Percentiles rank a stretch among this genome's conserved stretches.
Conservation (phyloP, 352 stramenopile genomes). For the Phytophthora hibernalis region DNA sequence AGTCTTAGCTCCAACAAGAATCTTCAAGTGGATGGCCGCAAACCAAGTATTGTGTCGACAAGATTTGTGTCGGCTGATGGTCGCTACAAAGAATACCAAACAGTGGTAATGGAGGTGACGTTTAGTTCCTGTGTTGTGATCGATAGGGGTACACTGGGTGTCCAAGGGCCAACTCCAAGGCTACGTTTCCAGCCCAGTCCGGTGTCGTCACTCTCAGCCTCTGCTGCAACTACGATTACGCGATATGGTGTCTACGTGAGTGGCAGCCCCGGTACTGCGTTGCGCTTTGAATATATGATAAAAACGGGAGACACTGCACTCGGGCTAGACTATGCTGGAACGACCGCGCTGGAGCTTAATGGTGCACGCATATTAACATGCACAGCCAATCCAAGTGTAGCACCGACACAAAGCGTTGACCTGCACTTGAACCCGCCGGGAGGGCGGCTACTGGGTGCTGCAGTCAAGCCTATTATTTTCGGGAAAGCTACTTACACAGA, state of each 20-base stretch:
- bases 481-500: slow-evolving; percentile 70
- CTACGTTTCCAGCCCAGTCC: slow-evolving; percentile 66
- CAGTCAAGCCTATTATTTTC: slow-evolving; percentile 60
- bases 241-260: slow-evolving; percentile 68
- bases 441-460: slow-evolving; percentile 52
- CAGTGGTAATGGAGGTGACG: slow-evolving; percentile 63
- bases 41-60: slow-evolving; percentile 59
- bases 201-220: slow-evolving; percentile 33
- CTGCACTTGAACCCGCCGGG: slow-evolving; percentile 83
- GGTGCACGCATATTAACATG: slow-evolving; percentile 78
- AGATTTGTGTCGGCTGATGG: slow-evolving; percentile 70
- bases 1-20: slow-evolving; percentile 79
- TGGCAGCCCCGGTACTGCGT: slow-evolving; percentile 48
- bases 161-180: slow-evolving; percentile 40
- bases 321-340: slow-evolving; percentile 73
- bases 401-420: slow-evolving; percentile 64
- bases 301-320: slow-evolving; percentile 71
- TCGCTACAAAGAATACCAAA: slow-evolving; percentile 64
- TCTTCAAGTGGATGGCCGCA: slow-evolving; percentile 70
- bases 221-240: slow-evolving; percentile 48
- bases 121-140: slow-evolving; percentile 78
- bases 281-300: slow-evolving; percentile 83
- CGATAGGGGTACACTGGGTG: slow-evolving; percentile 32
- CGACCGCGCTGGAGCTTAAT: slow-evolving; percentile 66
- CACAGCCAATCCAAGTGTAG: slow-evolving; percentile 31